These are phyloP conservation scores for Aspergillus incahuasiensis DNA, from an alignment of 495 filamentous ascomycete species.

Conservation along the genomic window DNA sequence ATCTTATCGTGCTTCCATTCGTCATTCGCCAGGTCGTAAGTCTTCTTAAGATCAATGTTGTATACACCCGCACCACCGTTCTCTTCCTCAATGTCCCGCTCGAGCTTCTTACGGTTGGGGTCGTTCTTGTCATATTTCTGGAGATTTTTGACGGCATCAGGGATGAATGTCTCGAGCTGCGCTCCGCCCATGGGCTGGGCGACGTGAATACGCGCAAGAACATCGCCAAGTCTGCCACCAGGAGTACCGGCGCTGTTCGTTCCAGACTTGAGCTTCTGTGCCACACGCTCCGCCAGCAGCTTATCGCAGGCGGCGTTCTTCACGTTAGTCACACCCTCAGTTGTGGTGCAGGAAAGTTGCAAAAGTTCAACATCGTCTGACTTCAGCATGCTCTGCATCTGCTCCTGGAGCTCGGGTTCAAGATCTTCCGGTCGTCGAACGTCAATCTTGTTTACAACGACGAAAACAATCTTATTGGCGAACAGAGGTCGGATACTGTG, in stretches of 20 bases:
- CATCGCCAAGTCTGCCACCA: conserved; percentile 76
- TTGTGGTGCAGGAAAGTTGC: conserved; percentile 88
- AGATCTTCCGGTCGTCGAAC: conserved; percentile 82
- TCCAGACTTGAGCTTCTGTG: conserved; percentile 91
- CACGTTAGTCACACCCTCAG: conserved; percentile 88
- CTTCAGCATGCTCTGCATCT: conserved; percentile 75
- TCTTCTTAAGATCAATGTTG: conserved; percentile 82
- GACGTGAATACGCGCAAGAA: conserved; percentile 91
- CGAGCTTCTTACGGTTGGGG: conserved; percentile 69
- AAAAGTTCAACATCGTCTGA: conserved; percentile 85
- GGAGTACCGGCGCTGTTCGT: conserved; percentile 66
- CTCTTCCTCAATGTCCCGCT: conserved; percentile 86
- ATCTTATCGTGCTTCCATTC: conserved; percentile 96
- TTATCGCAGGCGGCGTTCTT: conserved; percentile 94
- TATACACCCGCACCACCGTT: conserved; percentile 93
- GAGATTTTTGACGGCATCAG: conserved; percentile 71
- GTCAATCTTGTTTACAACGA: conserved; percentile 98
- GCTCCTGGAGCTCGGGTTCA: conserved; percentile 70
- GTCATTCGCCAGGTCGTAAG: conserved; percentile 76
- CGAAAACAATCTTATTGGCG: conserved; percentile 92
- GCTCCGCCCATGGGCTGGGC: conserved; percentile 82
- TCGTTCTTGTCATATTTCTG: conserved; percentile 89
- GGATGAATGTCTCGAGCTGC: conserved; percentile 77
- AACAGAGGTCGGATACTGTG: conserved; percentile 94
- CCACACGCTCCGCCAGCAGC: conserved; percentile 84